A percentile compares a stretch with the other conserved stretches of the same genome.
phyloP scores from a whole-genome alignment of 1,284 basidiomycete genomes.

The Wolfiporia cocos region DNA sequence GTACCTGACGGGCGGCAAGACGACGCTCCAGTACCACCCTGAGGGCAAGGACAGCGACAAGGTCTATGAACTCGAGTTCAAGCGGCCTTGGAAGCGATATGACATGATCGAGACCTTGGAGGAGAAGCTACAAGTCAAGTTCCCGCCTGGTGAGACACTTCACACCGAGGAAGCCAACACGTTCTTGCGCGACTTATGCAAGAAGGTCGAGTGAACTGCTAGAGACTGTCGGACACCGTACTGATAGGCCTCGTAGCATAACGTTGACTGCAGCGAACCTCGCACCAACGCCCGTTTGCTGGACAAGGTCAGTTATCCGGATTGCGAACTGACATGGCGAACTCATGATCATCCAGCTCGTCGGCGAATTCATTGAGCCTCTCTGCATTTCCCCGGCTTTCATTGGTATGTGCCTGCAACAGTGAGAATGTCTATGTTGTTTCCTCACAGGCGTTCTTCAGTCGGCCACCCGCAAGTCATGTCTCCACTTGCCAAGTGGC shows the following conservation, averaged over 20 bases:
- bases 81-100: conserved; percentile 97
- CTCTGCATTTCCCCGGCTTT: conserved; percentile 96
- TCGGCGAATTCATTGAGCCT: conserved; percentile 96
- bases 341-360: conserved; percentile 66
- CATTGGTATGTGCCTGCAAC: conserved; percentile 57
- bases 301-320: conserved; percentile 66
- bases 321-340: conserved; percentile 5
- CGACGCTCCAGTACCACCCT: conserved; percentile 86
- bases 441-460: conserved; percentile 20
- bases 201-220: conserved; percentile 50
- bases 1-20: conserved; percentile 78
- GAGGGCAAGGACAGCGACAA: conserved; percentile 80
- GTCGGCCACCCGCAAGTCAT: conserved; percentile 99
- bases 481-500: conserved; percentile 97
- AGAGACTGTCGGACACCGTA: background rate
- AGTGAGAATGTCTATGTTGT: conserved; percentile 1
- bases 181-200: conserved; percentile 83
- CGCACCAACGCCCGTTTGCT: conserved; percentile 93
- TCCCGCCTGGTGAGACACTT: conserved; percentile 89
- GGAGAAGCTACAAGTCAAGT: conserved; percentile 88
- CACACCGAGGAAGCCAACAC: conserved; percentile 87
- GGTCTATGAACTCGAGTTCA: conserved; percentile 83
- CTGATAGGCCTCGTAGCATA: conserved; percentile 52
- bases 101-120: conserved; percentile 98
- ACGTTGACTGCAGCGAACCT: conserved; percentile 96